Conservation (phyloP, 23 red algal genomes). For the Gracilariopsis chorda region DNA sequence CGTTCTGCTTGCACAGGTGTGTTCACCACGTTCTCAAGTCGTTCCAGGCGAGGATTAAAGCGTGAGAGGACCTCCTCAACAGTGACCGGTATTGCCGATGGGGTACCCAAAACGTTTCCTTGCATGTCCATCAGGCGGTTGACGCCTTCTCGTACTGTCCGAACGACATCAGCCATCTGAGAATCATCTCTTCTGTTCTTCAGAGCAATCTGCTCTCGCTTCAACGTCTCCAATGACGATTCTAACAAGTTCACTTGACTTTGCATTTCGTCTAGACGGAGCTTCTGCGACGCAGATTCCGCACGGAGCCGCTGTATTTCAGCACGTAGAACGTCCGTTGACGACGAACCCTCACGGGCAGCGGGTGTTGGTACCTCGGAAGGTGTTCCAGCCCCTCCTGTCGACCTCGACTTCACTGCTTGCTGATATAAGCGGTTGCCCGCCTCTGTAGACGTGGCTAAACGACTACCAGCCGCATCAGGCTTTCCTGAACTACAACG, state of each 20-base stretch:
- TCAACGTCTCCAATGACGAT: constrained; percentile 12
- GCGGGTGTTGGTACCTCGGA: neutral
- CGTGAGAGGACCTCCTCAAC: constrained; percentile 19
- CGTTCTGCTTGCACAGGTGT: neutral
- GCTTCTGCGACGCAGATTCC: constrained; percentile 3
- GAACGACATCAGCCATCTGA: neutral
- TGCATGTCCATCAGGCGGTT: neutral
- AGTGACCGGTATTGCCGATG: constrained; percentile 1
- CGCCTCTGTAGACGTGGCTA: neutral
- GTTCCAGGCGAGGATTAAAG: neutral
- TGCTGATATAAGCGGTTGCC: neutral
- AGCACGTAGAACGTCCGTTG: neutral
- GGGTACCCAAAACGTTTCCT: neutral
- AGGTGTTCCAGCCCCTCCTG: neutral
- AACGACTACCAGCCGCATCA: neutral
- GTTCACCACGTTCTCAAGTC: neutral
- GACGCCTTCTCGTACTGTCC: neutral
- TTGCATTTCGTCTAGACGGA: neutral
- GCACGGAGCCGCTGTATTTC: neutral
- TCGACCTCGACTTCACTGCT: neutral
- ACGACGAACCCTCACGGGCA: neutral
- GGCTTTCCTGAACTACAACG: no score
- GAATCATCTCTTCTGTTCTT: neutral
- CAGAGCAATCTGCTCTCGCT: neutral
- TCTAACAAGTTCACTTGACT: neutral